Base-by-base conservation (phyloP, 2,329 filamentous ascomycete genomes). In the Chaetomium strumarium region DNA sequence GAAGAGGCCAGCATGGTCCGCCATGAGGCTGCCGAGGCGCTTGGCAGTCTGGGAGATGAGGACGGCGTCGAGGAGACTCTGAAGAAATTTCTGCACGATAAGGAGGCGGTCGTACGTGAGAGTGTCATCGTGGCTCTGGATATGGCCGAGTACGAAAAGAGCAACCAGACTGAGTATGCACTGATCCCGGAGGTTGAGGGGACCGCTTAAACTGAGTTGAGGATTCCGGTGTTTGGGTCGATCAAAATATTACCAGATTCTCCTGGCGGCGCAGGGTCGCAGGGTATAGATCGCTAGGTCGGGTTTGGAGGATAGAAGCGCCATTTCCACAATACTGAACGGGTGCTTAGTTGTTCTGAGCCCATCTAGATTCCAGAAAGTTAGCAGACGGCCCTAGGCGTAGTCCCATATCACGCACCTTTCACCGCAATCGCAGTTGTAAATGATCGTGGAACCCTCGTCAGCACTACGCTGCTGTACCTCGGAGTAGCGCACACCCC, bases 121-220 rank as follows among this genome's bases (percentile, higher is more conserved):
- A 97, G 92, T 69, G 85, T 96, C 37, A 83, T 96, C 62, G 93
- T 99, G 51, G 93, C 93, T 41, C 77, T 99, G 60, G 93, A 99
- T 70, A 99, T 99, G 90, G 93, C 91, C 11, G 92, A 96, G 66
- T 96, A 90, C 65, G 93, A 99, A 76, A 90, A 88, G 75, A 88
- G 84, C 61, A 88, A 88, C 39, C 83, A 96, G 70, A 75, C 83
- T 31, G 91, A 99, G 68, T 99, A 99, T 75, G 93, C 93, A 43
- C 79, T 96, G 64, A 85, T 97, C 60, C 92, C 91, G 3, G 81
- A 87, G 62, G 70, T 70, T 46, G 67, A 69, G 57, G 71, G 70
- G 58, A 70, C 70, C 38, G 60, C 60, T 33, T 61, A 50, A 48
- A 46, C 43, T 52, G 72, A 70, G 55, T 60, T 54, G 38, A 51